Base-by-base conservation (phyloP, 2,329 filamentous ascomycete genomes). In the Paraphaeosphaeria sporulosa region DNA sequence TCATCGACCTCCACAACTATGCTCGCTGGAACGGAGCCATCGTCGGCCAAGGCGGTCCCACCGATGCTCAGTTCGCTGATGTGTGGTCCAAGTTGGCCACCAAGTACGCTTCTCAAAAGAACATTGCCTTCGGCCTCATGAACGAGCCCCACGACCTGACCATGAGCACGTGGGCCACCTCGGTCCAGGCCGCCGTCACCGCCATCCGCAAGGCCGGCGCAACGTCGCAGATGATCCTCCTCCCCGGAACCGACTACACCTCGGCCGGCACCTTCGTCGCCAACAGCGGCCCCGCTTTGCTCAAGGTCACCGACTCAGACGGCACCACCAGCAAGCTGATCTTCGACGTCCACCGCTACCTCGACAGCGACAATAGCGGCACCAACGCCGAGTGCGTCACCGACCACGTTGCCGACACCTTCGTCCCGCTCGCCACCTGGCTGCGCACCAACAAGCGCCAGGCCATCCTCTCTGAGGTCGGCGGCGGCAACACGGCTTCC, bases 281-380 rank as follows among this genome's bases (percentile, higher is more conserved):
- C 6, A 32, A 32, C 30, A 32, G 30, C 10, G 30, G 30, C 2
- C 30, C 30, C 7, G 30, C 30, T 9, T 8, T 32, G 6, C 30
- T 36, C 13, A n/a, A 9, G 27, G 47, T 50, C 8, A 50, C 30
- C 23, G 32, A 50, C 47, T 4, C 47, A 3, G 47, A 50, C 27
- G 47, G 47, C 32, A 32, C 27, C 6, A 50, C 47, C 7, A 23
- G 32, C 32, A 50, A 50, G 25, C 23, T 50, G 3, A 50, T 50
- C 47, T 50, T 50, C 17, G 47, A 50, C 13, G 47, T 50, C 9
- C 47, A 50, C 23, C 47, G 47, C 47, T 50, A 50, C 47, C 47
- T 50, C 12, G 47, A 50, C 15, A 10, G 4, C 25, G 47, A 50
- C 32, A 50, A 50, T 25, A 50, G 47, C 23, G 47, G 47, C 47